A percentile compares a stretch with the other conserved stretches of the same genome.
phyloP scores from a whole-genome alignment of 805 yeast species.

The Metahyphopichia silvanorum region DNA sequence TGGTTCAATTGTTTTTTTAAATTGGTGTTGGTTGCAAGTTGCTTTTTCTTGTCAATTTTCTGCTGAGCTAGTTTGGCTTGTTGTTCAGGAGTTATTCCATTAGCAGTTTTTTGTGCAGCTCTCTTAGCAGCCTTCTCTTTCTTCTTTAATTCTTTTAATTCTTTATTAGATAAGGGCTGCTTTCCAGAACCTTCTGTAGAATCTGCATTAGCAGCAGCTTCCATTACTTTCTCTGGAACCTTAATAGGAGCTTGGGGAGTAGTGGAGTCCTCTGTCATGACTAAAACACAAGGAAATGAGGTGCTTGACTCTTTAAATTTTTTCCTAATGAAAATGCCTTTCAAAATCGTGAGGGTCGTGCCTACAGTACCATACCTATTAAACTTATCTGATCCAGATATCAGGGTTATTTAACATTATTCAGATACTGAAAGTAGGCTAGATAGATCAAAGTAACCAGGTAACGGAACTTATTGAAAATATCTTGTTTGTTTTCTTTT shows the following conservation, averaged over 20 bases:
- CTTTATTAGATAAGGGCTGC: conserved; percentile 59
- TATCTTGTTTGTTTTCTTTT: too few species aligned
- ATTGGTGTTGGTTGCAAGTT: conserved; percentile 45
- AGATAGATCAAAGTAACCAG: too few species aligned
- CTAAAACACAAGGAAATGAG: too few species aligned
- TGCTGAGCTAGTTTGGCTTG: conserved; percentile 39
- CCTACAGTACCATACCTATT: too few species aligned
- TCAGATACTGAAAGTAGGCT: too few species aligned
- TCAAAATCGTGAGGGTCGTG: too few species aligned
- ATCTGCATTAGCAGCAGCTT: not conserved
- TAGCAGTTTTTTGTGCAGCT: conserved; percentile 78
- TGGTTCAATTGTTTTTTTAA: conserved; percentile 53
- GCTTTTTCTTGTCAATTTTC: conserved; percentile 42
- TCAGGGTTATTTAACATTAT: too few species aligned
- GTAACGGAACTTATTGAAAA: too few species aligned
- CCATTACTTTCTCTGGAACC: conserved; percentile 1
- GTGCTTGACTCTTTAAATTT: too few species aligned
- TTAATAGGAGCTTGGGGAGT: not conserved
- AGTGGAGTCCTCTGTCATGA: not conserved
- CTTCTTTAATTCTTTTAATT: conserved; percentile 82
- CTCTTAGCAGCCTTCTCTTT: conserved; percentile 89
- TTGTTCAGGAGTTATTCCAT: conserved; percentile 50
- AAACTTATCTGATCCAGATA: too few species aligned
- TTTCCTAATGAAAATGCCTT: not conserved
- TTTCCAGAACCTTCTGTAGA: not conserved